A percentile compares a stretch with the other conserved stretches of the same genome.
Evolutionary conservation across 495 filamentous ascomycete genomes (phyloP).

Genomic region (Aspergillus sparsus): DNA sequence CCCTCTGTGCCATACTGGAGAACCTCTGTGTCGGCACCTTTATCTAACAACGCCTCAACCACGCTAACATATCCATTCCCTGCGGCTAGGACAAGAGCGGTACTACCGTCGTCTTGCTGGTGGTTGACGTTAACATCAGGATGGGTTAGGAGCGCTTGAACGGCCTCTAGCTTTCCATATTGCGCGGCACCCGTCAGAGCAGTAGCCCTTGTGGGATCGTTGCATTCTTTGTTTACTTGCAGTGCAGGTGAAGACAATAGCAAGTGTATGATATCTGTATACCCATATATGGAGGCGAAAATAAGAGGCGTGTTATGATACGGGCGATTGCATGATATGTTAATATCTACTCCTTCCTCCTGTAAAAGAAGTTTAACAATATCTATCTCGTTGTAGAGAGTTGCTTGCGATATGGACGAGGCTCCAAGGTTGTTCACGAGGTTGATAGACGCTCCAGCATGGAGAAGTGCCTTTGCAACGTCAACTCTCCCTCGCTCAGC

Average conservation of each 20-base stretch:
- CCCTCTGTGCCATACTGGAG: neutral
- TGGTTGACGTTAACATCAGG: constrained; percentile 6
- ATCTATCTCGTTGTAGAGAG: neutral
- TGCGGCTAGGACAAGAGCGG: constrained; percentile 4
- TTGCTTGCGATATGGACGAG: neutral
- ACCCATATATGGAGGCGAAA: neutral
- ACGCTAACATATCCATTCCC: constrained; percentile 1
- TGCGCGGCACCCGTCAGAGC: constrained; percentile 7
- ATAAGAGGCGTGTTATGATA: neutral
- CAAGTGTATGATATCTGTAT: neutral
- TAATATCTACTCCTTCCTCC: constrained; percentile 6
- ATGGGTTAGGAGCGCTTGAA: neutral
- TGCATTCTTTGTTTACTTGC: constrained; percentile 9
- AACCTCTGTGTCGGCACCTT: constrained; percentile 6
- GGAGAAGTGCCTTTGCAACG: neutral
- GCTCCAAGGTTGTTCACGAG: constrained; percentile 6
- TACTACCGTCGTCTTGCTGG: neutral
- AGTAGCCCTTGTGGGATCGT: neutral
- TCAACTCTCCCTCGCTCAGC: neutral
- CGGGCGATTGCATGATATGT: neutral
- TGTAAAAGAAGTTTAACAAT: neutral
- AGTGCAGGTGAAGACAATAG: neutral
- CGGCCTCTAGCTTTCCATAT: neutral
- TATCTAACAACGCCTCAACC: constrained; percentile 10
- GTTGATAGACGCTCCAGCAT: constrained; percentile 1